These are phyloP conservation scores for Nannizziopsis arthrosporioides DNA, from an alignment of 2,329 filamentous ascomycete genomes.

Conservation along the genomic window DNA sequence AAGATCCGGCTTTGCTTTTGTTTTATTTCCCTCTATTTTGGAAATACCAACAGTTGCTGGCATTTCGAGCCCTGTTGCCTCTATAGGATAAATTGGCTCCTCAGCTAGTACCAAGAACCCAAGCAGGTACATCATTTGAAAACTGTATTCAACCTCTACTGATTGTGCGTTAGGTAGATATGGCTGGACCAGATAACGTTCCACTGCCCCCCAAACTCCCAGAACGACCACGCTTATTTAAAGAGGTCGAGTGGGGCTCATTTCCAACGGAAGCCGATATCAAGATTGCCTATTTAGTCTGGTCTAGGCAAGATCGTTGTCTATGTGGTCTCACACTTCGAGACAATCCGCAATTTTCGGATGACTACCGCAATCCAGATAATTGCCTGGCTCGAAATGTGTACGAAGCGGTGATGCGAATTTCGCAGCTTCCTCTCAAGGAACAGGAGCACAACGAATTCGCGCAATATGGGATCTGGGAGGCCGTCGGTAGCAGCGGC, in stretches of 20 bases:
- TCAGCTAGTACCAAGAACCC: no score
- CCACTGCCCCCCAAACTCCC: conserved; percentile 17
- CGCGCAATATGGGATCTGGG: background rate
- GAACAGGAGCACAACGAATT: conserved; percentile 8
- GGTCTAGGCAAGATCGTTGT: conserved; percentile 20
- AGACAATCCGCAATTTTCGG: background rate
- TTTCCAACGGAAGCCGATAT: conserved; percentile 18
- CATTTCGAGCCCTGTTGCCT: no score
- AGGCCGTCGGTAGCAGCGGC: background rate
- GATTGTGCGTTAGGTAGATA: background rate
- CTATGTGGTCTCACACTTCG: conserved; percentile 12
- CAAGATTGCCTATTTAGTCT: conserved; percentile 21
- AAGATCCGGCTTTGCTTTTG: no score
- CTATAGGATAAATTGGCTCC: no score
- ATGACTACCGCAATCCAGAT: conserved; percentile 3
- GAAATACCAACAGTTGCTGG: no score
- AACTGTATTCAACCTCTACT: no score
- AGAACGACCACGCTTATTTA: conserved; percentile 20
- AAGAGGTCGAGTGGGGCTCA: conserved; percentile 21
- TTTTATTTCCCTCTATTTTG: no score
- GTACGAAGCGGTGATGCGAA: conserved; percentile 23
- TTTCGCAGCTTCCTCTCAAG: conserved; percentile 16
- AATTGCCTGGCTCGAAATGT: conserved; percentile 22
- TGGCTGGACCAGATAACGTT: conserved; percentile 1
- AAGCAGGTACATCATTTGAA: no score